Evolutionary conservation across 768 basidiomycete species (phyloP).

Genomic region (Kwoniella heveanensis): DNA sequence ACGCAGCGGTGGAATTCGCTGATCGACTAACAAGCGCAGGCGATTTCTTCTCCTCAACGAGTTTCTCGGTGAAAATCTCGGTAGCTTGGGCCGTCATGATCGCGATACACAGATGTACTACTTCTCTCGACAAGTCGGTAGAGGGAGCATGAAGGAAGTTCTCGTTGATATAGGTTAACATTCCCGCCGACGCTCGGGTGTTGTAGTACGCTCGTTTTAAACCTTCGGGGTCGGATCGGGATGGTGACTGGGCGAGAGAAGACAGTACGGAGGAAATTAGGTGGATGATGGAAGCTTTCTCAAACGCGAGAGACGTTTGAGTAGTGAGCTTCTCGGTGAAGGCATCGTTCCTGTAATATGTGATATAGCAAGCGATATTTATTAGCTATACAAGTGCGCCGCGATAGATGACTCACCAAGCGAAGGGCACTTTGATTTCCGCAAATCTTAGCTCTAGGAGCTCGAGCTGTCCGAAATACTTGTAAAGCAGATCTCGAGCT

Average conservation of each 20-base stretch:
- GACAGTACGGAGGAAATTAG: conserved; percentile 94
- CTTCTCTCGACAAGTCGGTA: conserved; percentile 89
- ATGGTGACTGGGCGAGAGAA: conserved; percentile 69
- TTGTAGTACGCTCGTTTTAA: conserved; percentile 91
- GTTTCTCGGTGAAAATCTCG: conserved; percentile 94
- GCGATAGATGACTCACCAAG: conserved; percentile 62
- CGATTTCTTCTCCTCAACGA: conserved; percentile 87
- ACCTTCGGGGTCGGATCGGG: conserved; percentile 82
- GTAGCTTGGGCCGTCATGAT: conserved; percentile 90
- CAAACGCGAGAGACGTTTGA: conserved; percentile 94
- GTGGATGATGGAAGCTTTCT: conserved; percentile 96
- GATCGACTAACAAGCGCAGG: conserved; percentile 73
- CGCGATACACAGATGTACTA: conserved; percentile 88
- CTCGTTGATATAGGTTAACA: conserved; percentile 98
- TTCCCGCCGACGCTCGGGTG: conserved; percentile 84
- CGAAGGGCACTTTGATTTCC: conserved; percentile 92
- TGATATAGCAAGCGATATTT: not conserved
- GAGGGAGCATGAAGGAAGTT: conserved; percentile 98
- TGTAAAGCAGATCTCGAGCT: conserved; percentile 94
- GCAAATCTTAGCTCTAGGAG: conserved; percentile 94
- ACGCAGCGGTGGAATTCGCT: conserved; percentile 73
- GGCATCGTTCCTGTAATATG: conserved; percentile 70
- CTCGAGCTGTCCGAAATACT: conserved; percentile 98
- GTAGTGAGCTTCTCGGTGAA: conserved; percentile 92
- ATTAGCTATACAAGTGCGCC: not conserved